phyloP scores from a whole-genome alignment of 129 eudicot genomes.

The Helianthus tuberosus region DNA sequence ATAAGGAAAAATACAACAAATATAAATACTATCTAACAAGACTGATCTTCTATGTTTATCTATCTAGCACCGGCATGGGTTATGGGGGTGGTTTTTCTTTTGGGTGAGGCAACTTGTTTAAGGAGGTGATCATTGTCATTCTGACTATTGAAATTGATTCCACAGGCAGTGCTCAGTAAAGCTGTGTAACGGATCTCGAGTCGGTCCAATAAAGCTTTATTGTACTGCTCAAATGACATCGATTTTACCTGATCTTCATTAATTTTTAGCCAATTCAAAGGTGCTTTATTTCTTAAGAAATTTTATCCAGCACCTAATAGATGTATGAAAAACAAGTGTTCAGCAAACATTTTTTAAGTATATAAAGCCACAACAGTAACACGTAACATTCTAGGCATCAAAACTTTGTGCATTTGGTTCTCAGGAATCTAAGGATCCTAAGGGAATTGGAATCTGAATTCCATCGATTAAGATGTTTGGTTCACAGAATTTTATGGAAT shows the following conservation, averaged over 20 bases:
- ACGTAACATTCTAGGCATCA: too few species aligned
- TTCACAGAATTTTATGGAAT: too few species aligned
- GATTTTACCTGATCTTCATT: conserved; percentile 56
- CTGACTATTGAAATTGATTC: conserved; percentile 33
- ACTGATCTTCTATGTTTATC: conserved; percentile 45
- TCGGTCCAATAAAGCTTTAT: conserved; percentile 81
- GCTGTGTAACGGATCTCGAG: conserved; percentile 64
- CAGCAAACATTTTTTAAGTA: neutral
- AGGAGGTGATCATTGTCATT: conserved; percentile 89
- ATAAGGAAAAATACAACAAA: too few species aligned
- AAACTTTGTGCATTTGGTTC: too few species aligned
- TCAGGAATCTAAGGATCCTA: too few species aligned
- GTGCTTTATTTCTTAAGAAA: conserved; percentile 65
- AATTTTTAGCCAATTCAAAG: conserved; percentile 59
- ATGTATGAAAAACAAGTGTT: neutral
- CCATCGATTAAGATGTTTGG: too few species aligned
- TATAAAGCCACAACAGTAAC: neutral
- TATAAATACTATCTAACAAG: too few species aligned
- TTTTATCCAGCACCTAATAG: conserved; percentile 78
- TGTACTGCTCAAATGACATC: conserved; percentile 89
- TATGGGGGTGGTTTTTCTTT: conserved; percentile 39
- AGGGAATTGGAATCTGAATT: too few species aligned
- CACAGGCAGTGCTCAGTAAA: conserved; percentile 31
- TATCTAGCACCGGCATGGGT: conserved; percentile 29
- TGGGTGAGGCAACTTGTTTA: conserved; percentile 83